These are phyloP conservation scores for Clavispora carvajalis DNA, from an alignment of 805 yeast genomes.

Conservation along the genomic window DNA sequence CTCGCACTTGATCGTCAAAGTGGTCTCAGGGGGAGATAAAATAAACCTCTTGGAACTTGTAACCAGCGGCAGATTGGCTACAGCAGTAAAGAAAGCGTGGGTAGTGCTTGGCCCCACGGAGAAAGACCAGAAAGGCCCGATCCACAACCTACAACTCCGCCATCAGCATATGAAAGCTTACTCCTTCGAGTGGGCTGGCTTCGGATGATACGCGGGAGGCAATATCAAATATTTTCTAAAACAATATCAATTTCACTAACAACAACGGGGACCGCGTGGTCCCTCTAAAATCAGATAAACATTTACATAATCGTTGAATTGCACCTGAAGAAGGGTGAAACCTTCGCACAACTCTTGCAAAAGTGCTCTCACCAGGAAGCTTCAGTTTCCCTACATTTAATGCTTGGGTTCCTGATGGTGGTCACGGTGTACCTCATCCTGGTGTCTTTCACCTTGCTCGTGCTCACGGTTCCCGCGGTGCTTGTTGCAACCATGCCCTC, in stretches of 20 bases:
- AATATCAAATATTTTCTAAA: neutral
- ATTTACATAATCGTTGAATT: no score
- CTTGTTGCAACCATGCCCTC: neutral
- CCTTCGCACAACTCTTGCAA: no score
- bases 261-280: neutral
- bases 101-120: constrained; percentile 47
- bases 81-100: constrained; percentile 87
- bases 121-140: constrained; percentile 8
- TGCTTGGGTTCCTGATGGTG: no score
- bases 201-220: constrained; percentile 51
- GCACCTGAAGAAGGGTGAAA: no score
- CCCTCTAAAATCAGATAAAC: no score
- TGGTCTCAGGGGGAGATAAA: constrained; percentile 27
- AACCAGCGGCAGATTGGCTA: constrained; percentile 87
- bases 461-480: neutral
- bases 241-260: no score
- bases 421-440: neutral
- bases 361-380: no score
- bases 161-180: constrained; percentile 39
- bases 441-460: neutral
- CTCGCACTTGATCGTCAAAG: constrained; percentile 70
- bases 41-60: constrained; percentile 57
- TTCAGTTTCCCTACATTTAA: no score
- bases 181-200: constrained; percentile 95
- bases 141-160: neutral